These are phyloP conservation scores for Colletotrichum cordylinicola DNA, from an alignment of 2,329 filamentous ascomycete genomes.

Conservation along the genomic window DNA sequence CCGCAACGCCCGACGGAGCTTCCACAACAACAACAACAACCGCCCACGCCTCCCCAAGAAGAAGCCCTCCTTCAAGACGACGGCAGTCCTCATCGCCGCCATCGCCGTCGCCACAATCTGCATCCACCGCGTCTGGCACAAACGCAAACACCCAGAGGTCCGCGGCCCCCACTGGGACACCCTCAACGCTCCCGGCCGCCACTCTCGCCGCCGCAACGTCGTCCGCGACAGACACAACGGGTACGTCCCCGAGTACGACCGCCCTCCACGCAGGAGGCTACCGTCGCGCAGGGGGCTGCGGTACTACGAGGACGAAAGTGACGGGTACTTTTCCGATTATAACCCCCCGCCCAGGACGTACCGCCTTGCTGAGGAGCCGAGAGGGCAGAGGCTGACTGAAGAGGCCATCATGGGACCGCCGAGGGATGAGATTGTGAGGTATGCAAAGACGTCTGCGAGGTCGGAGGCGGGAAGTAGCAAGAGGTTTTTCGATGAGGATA, in stretches of 20 bases:
- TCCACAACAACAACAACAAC: background rate
- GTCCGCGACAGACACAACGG: constrained; percentile 10
- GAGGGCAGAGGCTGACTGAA: background rate
- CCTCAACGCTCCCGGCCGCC: background rate
- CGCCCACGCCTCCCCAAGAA: background rate
- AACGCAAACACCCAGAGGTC: constrained; percentile 31
- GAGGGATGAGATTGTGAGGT: constrained; percentile 13
- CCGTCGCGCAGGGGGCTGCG: constrained; percentile 5
- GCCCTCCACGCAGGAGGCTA: background rate
- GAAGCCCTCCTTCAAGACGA: constrained; percentile 33
- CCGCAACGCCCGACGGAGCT: background rate
- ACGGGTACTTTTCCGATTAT: constrained; percentile 8
- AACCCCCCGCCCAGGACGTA: background rate
- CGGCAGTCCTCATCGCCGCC: constrained; percentile 36
- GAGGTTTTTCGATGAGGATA: background rate
- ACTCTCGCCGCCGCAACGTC: constrained; percentile 14
- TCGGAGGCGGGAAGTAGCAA: background rate
- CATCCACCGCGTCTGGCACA: constrained; percentile 41
- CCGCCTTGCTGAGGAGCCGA: background rate
- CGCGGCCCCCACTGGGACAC: constrained; percentile 35
- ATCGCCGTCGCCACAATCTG: constrained; percentile 39
- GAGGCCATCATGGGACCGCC: background rate
- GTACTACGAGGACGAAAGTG: constrained; percentile 17
- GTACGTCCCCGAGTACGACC: background rate
- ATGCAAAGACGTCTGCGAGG: background rate